These are phyloP conservation scores for Globisporangium middletonii DNA, from an alignment of 352 stramenopile genomes.

Conservation along the genomic window DNA sequence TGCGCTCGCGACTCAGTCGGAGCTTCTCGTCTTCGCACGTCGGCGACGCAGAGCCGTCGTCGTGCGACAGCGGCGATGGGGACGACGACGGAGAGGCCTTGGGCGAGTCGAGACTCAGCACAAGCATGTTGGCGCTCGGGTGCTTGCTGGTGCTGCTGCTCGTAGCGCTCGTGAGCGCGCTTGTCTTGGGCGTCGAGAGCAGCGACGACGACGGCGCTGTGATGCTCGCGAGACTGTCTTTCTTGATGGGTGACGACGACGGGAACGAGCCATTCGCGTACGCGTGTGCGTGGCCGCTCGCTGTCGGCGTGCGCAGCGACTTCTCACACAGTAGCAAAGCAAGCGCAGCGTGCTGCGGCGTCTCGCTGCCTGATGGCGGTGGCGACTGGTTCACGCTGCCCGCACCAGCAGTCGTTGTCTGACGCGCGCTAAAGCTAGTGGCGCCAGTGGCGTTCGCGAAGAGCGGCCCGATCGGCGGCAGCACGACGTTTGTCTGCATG, in stretches of 20 bases:
- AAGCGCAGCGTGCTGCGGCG: slow-evolving; percentile 11
- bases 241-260: slow-evolving; percentile 60
- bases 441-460: slow-evolving; percentile 18
- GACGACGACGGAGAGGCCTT: not conserved
- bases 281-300: slow-evolving; percentile 31
- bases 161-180: not conserved
- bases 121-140: slow-evolving; percentile 19
- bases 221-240: slow-evolving; percentile 17
- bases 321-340: not conserved
- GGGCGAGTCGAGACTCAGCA: slow-evolving; percentile 40
- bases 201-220: slow-evolving; percentile 7
- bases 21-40: slow-evolving; percentile 56
- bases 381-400: slow-evolving; percentile 23
- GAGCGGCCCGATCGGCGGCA: slow-evolving; percentile 51
- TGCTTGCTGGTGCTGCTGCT: slow-evolving; percentile 14
- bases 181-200: slow-evolving; percentile 10
- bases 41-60: slow-evolving; percentile 9
- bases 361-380: slow-evolving; percentile 32
- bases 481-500: slow-evolving; percentile 46
- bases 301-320: slow-evolving; percentile 42
- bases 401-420: not conserved
- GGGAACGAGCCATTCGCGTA: slow-evolving; percentile 29
- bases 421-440: too few species aligned
- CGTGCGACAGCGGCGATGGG: not conserved
- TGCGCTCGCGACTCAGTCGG: slow-evolving; percentile 66